Base-by-base conservation (phyloP, 2,329 filamentous ascomycete species). In the Botrytis squamosa region DNA sequence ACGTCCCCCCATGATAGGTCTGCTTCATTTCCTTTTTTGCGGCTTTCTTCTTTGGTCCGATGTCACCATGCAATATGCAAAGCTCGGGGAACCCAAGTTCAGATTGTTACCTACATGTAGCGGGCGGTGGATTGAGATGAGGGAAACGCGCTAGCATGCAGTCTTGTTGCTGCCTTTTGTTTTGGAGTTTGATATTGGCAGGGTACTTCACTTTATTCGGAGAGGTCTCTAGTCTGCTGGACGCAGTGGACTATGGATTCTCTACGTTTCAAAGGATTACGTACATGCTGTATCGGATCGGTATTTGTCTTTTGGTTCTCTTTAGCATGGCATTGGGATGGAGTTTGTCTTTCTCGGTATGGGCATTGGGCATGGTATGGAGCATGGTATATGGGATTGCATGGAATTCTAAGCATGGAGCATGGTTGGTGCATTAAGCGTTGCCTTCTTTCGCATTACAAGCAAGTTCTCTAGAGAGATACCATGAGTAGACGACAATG, bases 1-100 rank as follows among this genome's bases (percentile, higher is more conserved):
- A 66, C 63, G 63, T 65, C 63, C 42, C 63, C 63, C 14, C 44
- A 66, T 38, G 64, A 66, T 66, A 33, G 20, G 64, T 12, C 42
- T 38, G 64, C 25, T 38, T 36, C 5, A 57, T 66, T 68, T 42
- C n/a, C 25, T 10, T 49, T 29, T 29, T 40, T 14, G 65, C 33
- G 33, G 2, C 6, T 38, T 7, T 49, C n/a, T 67, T 29, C 12
- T 55, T 55, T 55, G 46, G 33, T 67, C 25, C 16, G 14, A 67
- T 55, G 25, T 67, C 36, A 46, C 46, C 64, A 52, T 52, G 64
- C 49, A 52, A 52, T 44, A 66, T n/a, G 36, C 33, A n/a, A 36
- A n/a, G 36, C 36, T 67, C 52, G 65, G 25, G 25, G 25, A 55
- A 20, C 16, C 22, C 36, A 29, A 38, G 36, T 40, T 44, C 63